Percentiles rank a stretch among this genome's conserved stretches.
These are phyloP conservation scores for Erodium trifolium DNA, from an alignment of 441 rosid genomes.

Conservation along the genomic window DNA sequence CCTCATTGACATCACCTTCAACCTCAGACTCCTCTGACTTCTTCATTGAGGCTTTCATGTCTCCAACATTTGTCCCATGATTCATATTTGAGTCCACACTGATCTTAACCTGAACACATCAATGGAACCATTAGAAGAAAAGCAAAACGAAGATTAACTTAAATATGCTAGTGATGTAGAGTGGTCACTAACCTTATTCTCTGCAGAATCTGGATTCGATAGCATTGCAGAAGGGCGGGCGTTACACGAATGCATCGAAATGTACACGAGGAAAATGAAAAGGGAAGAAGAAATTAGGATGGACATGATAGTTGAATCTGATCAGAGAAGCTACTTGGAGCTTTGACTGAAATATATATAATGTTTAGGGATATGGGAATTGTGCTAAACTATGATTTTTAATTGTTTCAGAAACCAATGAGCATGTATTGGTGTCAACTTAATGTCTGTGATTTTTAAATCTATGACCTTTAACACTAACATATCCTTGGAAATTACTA, in stretches of 20 bases:
- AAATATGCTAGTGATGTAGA: neutral
- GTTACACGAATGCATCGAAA: neutral
- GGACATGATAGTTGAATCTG: constrained; percentile 1
- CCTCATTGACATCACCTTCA: neutral
- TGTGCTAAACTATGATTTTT: no score
- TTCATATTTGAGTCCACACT: neutral
- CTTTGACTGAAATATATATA: neutral
- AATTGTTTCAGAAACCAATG: neutral
- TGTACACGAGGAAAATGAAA: neutral
- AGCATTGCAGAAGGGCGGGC: neutral
- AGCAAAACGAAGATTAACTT: neutral
- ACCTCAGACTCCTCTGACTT: neutral
- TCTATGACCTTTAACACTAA: neutral
- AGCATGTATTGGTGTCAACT: neutral
- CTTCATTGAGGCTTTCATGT: neutral
- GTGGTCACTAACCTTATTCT: neutral
- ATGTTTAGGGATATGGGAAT: neutral
- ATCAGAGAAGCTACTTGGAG: constrained; percentile 2
- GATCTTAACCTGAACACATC: neutral
- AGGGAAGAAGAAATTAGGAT: neutral
- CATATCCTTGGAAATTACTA: neutral
- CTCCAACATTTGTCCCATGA: neutral
- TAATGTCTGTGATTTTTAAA: neutral
- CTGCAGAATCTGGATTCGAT: neutral
- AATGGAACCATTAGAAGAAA: neutral